Base-by-base conservation (phyloP, 345 rosid genomes). In the Eucalyptus sp. region DNA sequence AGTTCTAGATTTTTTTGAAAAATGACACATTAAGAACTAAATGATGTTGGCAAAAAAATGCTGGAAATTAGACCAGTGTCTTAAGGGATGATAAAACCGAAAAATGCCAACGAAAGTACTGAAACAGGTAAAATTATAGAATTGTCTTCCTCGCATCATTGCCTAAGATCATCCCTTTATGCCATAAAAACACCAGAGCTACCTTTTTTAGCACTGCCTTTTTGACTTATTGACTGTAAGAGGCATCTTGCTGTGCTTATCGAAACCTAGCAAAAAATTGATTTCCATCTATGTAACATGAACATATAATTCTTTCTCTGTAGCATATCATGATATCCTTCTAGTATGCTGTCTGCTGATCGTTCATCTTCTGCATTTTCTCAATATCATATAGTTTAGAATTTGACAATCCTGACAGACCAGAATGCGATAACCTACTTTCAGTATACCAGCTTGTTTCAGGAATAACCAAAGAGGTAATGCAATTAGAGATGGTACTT, bases 351-450 rank as follows among this genome's bases (percentile, higher is more conserved):
- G 29, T 81, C 86, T 56, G 46, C n/a, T 18, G 31, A 52, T 76
- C 29, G 8, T 49, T 85, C 25, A 10, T 44, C 44, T 9, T 54
- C 46, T 76, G 13, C 51, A 89, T 89, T 88, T 87, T 86, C 48
- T 46, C 89, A 60, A 88, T 12, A 7, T 27, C 86, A 24, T 84
- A 90, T 94, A 96, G 98, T 91, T 86, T 96, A 89, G 98, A 96
- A 90, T 96, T 96, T 91, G 99, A 95, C 89, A 96, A 95, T 89
- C 98, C 95, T 80, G 97, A 96, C 91, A 95, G 98, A 91, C 99
- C 98, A 81, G 98, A 97, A 93, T 97, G 99, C 95, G 92, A 91
- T 92, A 96, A 96, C 91, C 99, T 95, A 92, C 98, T 97, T 89
- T 95, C 98, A 7, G 90, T 96, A 62, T 96, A 96, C 93, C 98